Conservation (phyloP, 1,284 basidiomycete species). For the Ganoderma lingzhi region DNA sequence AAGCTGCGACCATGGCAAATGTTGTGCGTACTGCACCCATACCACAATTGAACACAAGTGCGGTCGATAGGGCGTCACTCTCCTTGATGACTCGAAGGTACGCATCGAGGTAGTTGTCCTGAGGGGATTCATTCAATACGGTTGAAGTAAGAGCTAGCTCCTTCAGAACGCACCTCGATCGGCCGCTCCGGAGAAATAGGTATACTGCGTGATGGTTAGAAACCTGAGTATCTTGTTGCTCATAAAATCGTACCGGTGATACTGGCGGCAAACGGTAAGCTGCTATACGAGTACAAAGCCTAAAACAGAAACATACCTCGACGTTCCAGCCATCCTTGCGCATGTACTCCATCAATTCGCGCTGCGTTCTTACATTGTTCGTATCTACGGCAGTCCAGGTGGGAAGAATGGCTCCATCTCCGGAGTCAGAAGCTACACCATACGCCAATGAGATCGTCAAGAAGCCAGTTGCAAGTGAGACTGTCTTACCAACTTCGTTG, state of each 20-base stretch:
- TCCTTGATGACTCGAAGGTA: slow-evolving; percentile 87
- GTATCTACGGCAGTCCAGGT: slow-evolving; percentile 96
- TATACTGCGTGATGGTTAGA: slow-evolving; percentile 61
- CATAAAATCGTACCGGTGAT: slow-evolving; percentile 60
- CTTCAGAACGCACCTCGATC: slow-evolving; percentile 65
- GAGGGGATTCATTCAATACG: not conserved
- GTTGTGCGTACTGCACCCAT: slow-evolving; percentile 98
- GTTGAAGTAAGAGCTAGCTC: not conserved
- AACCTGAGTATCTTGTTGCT: not conserved
- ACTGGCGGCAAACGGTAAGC: slow-evolving; percentile 47
- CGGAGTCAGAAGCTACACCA: slow-evolving; percentile 61
- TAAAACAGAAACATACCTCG: slow-evolving; percentile 59
- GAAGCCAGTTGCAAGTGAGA: not conserved
- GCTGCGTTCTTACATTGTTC: slow-evolving; percentile 86
- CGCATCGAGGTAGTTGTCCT: slow-evolving; percentile 95
- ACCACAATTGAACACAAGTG: slow-evolving; percentile 96
- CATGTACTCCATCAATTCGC: slow-evolving; percentile 88
- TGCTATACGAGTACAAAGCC: not conserved
- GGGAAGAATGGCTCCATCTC: slow-evolving; percentile 84
- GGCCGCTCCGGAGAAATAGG: slow-evolving; percentile 92
- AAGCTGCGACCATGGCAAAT: slow-evolving; percentile 96
- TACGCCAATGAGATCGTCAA: slow-evolving; percentile 4
- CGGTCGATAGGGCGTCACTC: slow-evolving; percentile 83
- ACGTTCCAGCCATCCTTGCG: slow-evolving; percentile 89
- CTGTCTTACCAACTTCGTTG: slow-evolving; percentile 76